Percentiles rank a stretch among this genome's conserved stretches.
Evolutionary conservation across 192 early-diverging fungal genomes (phyloP).

Genomic region (Umbelopsis vinacea): DNA sequence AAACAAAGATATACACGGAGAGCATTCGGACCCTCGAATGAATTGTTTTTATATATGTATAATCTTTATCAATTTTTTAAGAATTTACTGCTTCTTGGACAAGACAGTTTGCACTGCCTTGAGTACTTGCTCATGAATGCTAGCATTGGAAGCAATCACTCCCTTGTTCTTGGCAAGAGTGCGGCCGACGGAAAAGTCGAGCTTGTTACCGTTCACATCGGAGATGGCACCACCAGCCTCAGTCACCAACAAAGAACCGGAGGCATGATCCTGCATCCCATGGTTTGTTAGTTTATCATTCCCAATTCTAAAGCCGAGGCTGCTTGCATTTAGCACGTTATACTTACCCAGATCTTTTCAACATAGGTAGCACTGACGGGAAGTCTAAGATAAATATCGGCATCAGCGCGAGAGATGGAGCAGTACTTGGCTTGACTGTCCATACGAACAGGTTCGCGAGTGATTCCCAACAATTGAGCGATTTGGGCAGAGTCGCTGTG

Average conservation of each 20-base stretch:
- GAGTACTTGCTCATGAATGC: constrained; percentile 78
- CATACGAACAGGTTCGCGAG: constrained; percentile 82
- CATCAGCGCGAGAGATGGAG: constrained; percentile 89
- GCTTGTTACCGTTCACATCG: constrained; percentile 79
- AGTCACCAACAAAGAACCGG: constrained; percentile 84
- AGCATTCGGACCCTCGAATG: neutral
- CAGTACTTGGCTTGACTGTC: constrained; percentile 99
- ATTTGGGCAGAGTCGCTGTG: constrained; percentile 84
- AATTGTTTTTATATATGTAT: neutral
- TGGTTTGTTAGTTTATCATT: neutral
- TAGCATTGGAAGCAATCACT: constrained; percentile 79
- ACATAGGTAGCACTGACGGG: constrained; percentile 80
- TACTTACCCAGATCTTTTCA: constrained; percentile 96
- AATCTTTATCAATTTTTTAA: neutral
- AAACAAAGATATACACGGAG: neutral
- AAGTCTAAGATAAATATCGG: constrained; percentile 89
- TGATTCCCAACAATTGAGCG: constrained; percentile 80
- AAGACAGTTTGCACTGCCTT: constrained; percentile 73
- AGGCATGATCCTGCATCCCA: constrained; percentile 85
- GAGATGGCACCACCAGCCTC: constrained; percentile 93
- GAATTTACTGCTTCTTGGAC: constrained; percentile 17
- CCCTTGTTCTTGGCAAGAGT: constrained; percentile 87
- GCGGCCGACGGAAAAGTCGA: constrained; percentile 91
- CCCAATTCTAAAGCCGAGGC: too few species aligned
- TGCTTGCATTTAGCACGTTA: neutral